Percentiles rank a stretch among this genome's conserved stretches.
These are phyloP conservation scores for Bolboschoenus planiculmis DNA, from an alignment of 176 grass and related monocot species.

Conservation along the genomic window DNA sequence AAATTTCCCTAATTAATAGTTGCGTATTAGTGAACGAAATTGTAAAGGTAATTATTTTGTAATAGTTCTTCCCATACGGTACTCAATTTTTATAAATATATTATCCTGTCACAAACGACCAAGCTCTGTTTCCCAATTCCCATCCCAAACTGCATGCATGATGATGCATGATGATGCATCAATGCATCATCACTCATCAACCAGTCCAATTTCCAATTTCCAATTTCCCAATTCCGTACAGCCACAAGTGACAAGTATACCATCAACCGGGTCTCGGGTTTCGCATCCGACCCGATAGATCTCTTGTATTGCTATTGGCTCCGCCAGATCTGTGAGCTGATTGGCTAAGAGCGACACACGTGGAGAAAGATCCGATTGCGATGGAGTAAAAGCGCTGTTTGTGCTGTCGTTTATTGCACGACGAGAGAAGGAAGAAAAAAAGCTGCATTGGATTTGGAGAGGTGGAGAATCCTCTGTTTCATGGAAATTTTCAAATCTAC, in stretches of 20 bases:
- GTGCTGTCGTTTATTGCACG: background rate
- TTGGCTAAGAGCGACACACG: background rate
- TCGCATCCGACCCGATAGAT: background rate
- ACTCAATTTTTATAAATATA: background rate
- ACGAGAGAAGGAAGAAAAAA: no score
- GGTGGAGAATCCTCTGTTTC: background rate
- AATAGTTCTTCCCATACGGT: no score
- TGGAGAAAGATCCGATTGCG: conserved; percentile 1
- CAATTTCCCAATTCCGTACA: background rate
- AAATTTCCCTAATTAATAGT: background rate
- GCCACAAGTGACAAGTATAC: background rate
- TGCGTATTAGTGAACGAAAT: background rate
- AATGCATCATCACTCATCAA: no score
- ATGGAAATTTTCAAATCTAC: background rate
- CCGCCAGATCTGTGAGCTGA: conserved; percentile 9
- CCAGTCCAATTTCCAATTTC: background rate
- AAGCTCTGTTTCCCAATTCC: background rate
- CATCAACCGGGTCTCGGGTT: background rate
- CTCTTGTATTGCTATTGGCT: background rate
- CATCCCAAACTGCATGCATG: background rate
- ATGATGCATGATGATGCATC: no score
- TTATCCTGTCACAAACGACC: background rate
- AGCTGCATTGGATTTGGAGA: background rate
- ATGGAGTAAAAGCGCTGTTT: background rate
- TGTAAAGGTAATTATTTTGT: no score